Evolutionary conservation across 2,329 filamentous ascomycete species (phyloP).

Genomic region (Raffaelea arxii): DNA sequence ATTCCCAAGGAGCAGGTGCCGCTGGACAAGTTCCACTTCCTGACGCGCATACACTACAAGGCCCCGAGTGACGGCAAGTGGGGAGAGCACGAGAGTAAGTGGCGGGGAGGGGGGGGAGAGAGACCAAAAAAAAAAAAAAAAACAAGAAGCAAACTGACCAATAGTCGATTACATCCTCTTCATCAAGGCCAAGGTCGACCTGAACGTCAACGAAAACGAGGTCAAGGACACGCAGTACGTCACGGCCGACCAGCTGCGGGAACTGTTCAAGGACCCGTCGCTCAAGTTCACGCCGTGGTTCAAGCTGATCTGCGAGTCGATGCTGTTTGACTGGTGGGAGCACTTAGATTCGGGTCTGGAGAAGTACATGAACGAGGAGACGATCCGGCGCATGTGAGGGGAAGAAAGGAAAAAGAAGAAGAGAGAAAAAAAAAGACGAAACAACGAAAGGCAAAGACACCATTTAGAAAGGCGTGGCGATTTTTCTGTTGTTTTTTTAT

Average conservation of each 20-base stretch:
- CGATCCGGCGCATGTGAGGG: conserved; percentile 71
- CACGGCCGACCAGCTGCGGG: conserved; percentile 68
- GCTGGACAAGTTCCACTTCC: conserved; percentile 81
- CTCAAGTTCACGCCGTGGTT: conserved; percentile 97
- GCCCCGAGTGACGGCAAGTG: conserved; percentile 94
- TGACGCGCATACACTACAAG: conserved; percentile 97
- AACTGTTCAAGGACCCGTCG: conserved; percentile 70
- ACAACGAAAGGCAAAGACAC: background rate
- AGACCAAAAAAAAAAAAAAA: too few relatives aligned
- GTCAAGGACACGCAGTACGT: conserved; percentile 80
- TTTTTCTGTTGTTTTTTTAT: too few relatives aligned
- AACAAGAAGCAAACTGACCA: background rate
- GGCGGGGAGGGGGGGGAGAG: too few relatives aligned
- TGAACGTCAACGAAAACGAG: conserved; percentile 78
- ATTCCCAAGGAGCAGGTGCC: conserved; percentile 86
- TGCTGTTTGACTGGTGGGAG: conserved; percentile 97
- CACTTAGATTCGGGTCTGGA: conserved; percentile 73
- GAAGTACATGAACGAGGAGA: conserved; percentile 74
- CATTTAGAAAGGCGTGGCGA: background rate
- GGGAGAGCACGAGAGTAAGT: conserved; percentile 95
- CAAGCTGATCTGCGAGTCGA: conserved; percentile 94
- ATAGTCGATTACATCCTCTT: conserved; percentile 97
- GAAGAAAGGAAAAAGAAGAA: background rate
- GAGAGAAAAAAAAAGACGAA: background rate
- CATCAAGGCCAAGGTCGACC: conserved; percentile 85